Evolutionary conservation across 2,329 filamentous ascomycete genomes (phyloP).

Genomic region (Trichothecium roseum): DNA sequence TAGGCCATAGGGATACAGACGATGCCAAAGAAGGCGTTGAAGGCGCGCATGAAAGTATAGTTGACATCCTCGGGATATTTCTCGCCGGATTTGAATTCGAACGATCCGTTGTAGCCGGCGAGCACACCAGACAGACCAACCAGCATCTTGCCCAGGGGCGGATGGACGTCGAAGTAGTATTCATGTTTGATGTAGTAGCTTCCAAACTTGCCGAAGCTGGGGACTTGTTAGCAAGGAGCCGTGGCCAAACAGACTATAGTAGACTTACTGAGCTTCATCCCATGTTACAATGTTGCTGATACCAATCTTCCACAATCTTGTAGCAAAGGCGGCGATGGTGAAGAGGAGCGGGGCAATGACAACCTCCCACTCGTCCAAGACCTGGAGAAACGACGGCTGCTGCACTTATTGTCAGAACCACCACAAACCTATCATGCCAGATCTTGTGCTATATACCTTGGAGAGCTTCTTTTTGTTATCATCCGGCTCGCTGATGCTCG

Average conservation of each 20-base stretch:
- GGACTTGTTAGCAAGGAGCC: conserved; percentile 7
- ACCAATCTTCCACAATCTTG: conserved; percentile 59
- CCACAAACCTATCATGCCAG: neutral
- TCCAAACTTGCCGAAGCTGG: conserved; percentile 89
- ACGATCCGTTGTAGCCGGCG: conserved; percentile 96
- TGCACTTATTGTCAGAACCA: conserved; percentile 14
- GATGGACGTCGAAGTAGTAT: conserved; percentile 91
- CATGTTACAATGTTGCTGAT: conserved; percentile 56
- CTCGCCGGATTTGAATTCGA: conserved; percentile 98
- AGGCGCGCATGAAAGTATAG: conserved; percentile 97
- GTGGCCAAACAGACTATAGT: conserved; percentile 1
- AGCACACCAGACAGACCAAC: conserved; percentile 93
- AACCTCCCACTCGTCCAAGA: conserved; percentile 54
- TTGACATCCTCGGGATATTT: conserved; percentile 88
- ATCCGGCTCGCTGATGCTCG: conserved; percentile 39
- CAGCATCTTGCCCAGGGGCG: conserved; percentile 95
- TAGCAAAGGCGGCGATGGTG: conserved; percentile 53
- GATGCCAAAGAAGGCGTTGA: conserved; percentile 92
- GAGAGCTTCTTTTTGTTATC: conserved; percentile 44
- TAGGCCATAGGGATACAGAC: conserved; percentile 90
- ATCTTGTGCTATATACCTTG: conserved; percentile 32
- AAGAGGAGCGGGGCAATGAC: conserved; percentile 52
- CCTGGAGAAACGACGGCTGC: conserved; percentile 47
- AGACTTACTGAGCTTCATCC: conserved; percentile 56
- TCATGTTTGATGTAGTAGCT: conserved; percentile 98